Evolutionary conservation across 768 basidiomycete genomes (phyloP).

Genomic region (Mycena capillaripes): DNA sequence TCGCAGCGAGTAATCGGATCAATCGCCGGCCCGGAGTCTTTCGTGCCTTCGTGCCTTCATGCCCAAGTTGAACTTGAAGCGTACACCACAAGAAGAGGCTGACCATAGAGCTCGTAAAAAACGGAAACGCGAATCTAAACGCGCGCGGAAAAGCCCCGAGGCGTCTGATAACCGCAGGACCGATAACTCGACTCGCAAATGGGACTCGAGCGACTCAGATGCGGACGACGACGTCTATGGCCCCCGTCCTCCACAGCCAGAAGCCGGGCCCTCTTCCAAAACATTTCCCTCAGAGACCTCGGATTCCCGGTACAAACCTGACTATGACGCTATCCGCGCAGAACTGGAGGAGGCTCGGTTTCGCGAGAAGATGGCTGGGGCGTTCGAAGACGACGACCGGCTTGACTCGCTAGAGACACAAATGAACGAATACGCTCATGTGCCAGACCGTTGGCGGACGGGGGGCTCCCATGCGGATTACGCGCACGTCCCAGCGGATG

Average conservation of each 20-base stretch:
- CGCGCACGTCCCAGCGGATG: conserved; percentile 48
- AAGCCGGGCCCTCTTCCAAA: conserved; percentile 28
- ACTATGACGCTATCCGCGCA: conserved; percentile 63
- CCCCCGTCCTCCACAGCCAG: conserved; percentile 36
- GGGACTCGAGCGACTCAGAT: conserved; percentile 66
- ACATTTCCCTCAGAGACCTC: conserved; percentile 38
- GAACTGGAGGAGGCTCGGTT: conserved; percentile 77
- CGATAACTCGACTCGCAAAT: conserved; percentile 53
- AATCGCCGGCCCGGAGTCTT: no score
- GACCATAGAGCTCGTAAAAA: conserved; percentile 57
- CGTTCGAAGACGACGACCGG: conserved; percentile 80
- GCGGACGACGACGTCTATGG: conserved; percentile 40
- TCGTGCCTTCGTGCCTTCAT: no score
- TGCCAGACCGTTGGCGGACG: conserved; percentile 78
- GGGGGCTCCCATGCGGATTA: conserved; percentile 40
- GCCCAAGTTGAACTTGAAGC: conserved; percentile 74
- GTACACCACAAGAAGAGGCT: conserved; percentile 71
- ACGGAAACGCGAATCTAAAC: conserved; percentile 46
- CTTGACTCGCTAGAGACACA: conserved; percentile 73
- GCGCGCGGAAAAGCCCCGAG: conserved; percentile 35
- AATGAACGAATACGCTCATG: conserved; percentile 77
- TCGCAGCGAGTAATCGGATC: no score
- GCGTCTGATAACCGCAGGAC: background rate
- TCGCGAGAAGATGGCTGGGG: conserved; percentile 79
- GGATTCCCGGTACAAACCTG: conserved; percentile 49